Evolutionary conservation across 352 stramenopile species (phyloP).

Genomic region (Phytopythium chamaehyphon): DNA sequence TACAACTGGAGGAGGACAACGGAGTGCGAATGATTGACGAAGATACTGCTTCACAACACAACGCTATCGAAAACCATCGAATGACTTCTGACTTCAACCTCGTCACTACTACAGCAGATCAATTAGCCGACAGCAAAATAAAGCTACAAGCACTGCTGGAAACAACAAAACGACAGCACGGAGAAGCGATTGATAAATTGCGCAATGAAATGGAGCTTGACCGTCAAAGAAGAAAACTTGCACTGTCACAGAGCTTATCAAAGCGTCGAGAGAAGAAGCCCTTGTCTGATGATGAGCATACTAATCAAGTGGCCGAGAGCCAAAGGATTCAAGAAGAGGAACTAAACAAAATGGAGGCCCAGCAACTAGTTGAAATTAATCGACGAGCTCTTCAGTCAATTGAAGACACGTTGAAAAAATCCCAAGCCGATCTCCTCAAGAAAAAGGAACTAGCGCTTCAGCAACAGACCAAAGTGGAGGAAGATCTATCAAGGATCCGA

Average conservation of each 20-base stretch:
- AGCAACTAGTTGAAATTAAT: too few relatives aligned
- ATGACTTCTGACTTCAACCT: conserved; percentile 9
- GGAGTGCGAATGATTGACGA: conserved; percentile 14
- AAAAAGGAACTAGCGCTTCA: not conserved
- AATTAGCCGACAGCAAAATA: conserved; percentile 8
- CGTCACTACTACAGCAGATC: conserved; percentile 11
- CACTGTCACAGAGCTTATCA: conserved; percentile 20
- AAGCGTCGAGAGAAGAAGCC: conserved; percentile 13
- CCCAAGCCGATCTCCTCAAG: not conserved
- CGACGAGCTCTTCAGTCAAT: too few relatives aligned
- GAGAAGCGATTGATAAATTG: conserved; percentile 13
- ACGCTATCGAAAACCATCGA: conserved; percentile 12
- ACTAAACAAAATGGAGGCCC: conserved; percentile 5
- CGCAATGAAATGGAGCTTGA: conserved; percentile 17
- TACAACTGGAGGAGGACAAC: conserved; percentile 18
- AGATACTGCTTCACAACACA: conserved; percentile 8
- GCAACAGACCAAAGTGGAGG: not conserved
- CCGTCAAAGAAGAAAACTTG: conserved; percentile 22
- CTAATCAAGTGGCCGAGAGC: conserved; percentile 5
- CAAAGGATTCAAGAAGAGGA: not conserved
- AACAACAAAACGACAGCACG: conserved; percentile 13
- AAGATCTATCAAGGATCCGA: conserved; percentile 14
- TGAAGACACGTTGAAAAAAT: not conserved
- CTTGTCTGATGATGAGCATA: not conserved
- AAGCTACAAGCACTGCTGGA: conserved; percentile 18